Evolutionary conservation across 2,329 filamentous ascomycete genomes (phyloP).

Genomic region (Ceratocystis cubensis): DNA sequence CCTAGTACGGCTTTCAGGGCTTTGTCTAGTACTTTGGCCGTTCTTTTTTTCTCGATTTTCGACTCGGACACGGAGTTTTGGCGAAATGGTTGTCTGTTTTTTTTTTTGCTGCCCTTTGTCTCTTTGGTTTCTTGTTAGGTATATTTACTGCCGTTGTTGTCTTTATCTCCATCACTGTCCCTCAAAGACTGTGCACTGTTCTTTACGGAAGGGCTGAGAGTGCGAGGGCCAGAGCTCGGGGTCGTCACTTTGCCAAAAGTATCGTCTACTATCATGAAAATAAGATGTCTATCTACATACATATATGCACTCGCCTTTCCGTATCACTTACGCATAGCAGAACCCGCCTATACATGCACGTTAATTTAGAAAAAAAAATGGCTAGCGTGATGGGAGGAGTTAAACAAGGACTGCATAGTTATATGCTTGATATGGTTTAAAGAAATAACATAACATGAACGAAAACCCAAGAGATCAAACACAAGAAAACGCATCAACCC

Average conservation of each 20-base stretch:
- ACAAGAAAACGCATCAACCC: neutral
- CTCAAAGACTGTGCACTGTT: neutral
- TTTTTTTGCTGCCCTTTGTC: constrained; percentile 4
- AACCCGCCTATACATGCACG: too few relatives aligned
- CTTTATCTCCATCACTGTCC: neutral
- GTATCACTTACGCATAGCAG: neutral
- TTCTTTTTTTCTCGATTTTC: constrained; percentile 12
- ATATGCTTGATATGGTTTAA: neutral
- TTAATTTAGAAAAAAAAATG: neutral
- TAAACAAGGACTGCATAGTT: neutral
- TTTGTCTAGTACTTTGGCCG: neutral
- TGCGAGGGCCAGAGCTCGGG: neutral
- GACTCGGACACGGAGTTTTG: constrained; percentile 13
- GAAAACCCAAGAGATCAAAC: neutral
- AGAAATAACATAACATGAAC: neutral
- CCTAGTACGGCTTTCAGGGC: neutral
- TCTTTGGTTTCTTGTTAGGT: neutral
- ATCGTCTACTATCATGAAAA: neutral
- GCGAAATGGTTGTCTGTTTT: constrained; percentile 4
- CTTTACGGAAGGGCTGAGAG: neutral
- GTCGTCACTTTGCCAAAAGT: neutral
- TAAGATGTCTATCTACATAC: neutral
- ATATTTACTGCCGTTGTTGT: neutral
- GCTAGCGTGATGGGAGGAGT: neutral
- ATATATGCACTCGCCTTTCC: neutral